Percentiles rank a stretch among this genome's conserved stretches.
Conservation (phyloP, 192 early-diverging fungal genomes). For the Phycomyces blakesleeanus region DNA sequence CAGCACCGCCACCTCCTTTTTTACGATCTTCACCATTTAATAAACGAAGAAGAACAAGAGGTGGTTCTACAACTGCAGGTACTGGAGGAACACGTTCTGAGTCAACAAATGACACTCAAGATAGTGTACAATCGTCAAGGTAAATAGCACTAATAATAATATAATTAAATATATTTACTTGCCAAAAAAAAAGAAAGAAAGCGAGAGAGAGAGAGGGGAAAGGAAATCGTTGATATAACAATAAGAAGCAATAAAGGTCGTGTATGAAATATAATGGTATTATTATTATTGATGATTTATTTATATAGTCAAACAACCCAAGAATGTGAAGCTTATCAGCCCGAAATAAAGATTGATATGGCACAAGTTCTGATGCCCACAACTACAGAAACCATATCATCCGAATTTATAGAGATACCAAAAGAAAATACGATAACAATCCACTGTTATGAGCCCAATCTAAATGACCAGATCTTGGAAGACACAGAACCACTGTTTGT, state of each 20-base stretch:
- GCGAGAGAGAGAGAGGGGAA: not conserved
- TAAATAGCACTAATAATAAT: too few species aligned
- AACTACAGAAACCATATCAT: conserved; percentile 28
- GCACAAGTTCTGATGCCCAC: not conserved
- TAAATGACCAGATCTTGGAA: conserved; percentile 63
- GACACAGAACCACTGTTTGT: conserved; percentile 71
- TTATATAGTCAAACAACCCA: too few species aligned
- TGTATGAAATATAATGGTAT: too few species aligned
- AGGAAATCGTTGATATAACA: too few species aligned
- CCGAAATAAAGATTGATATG: too few species aligned
- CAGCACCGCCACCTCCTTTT: not conserved
- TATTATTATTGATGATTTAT: too few species aligned
- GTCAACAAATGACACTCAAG: conserved; percentile 16
- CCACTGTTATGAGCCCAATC: conserved; percentile 56
- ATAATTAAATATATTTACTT: not conserved
- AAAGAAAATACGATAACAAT: conserved; percentile 49
- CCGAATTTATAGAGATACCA: conserved; percentile 45
- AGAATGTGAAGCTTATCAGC: too few species aligned
- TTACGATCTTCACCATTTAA: conserved; percentile 36
- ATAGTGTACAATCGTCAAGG: conserved; percentile 5
- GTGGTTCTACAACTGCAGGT: conserved; percentile 39
- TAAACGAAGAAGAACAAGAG: conserved; percentile 49
- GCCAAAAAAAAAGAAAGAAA: not conserved
- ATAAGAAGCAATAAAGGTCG: too few species aligned
- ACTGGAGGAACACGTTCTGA: conserved; percentile 28